phyloP scores from a whole-genome alignment of 257 asterid species.

The Coffea canephora region DNA sequence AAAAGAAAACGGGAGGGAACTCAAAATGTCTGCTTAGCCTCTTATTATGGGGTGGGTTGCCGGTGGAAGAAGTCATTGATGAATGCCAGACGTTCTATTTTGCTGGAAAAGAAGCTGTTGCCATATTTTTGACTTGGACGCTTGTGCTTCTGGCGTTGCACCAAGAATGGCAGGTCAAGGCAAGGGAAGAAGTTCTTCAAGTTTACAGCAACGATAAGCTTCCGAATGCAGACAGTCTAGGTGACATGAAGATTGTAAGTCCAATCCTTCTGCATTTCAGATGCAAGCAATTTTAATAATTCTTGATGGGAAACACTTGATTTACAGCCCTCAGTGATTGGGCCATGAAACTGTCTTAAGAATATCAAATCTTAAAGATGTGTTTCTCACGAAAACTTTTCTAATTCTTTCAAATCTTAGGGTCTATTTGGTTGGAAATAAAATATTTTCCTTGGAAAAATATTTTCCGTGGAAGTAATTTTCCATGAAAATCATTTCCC shows the following conservation, averaged over 20 bases:
- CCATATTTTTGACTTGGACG: slow-evolving; percentile 60
- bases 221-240: slow-evolving; percentile 32
- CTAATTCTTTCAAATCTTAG: too few relatives aligned
- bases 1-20: slow-evolving; percentile 22
- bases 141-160: slow-evolving; percentile 63
- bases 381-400: background rate
- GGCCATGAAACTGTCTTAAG: background rate
- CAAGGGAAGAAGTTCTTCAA: slow-evolving; percentile 52
- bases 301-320: background rate
- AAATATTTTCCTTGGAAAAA: too few relatives aligned
- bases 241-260: slow-evolving; percentile 35
- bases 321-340: background rate
- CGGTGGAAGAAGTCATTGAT: slow-evolving; percentile 52
- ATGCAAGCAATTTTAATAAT: background rate
- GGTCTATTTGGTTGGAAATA: too few relatives aligned
- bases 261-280: background rate
- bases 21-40: slow-evolving; percentile 30
- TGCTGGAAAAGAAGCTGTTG: slow-evolving; percentile 80
- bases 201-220: slow-evolving; percentile 28
- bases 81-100: slow-evolving; percentile 81
- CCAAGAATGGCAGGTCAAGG: slow-evolving; percentile 64
- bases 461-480: too few relatives aligned
- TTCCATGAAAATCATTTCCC: too few relatives aligned
- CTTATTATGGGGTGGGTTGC: slow-evolving; percentile 42
- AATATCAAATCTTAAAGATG: background rate